Evolutionary conservation across 306 rosid species (phyloP).

Genomic region (peach (Prunus persica)): DNA sequence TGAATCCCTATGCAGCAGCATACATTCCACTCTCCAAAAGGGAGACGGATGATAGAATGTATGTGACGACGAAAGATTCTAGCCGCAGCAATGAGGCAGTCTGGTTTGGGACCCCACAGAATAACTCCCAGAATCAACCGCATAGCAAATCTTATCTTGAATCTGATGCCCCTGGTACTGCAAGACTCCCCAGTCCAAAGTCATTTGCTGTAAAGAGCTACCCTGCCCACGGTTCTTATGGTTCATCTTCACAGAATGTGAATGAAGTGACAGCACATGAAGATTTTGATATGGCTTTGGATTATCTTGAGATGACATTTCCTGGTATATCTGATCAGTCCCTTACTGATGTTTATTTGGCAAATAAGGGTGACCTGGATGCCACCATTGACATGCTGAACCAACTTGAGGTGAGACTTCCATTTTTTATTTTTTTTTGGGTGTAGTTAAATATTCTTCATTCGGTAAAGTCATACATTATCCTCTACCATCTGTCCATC

Average conservation of each 20-base stretch:
- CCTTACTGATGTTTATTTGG: constrained; percentile 62
- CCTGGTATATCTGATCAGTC: constrained; percentile 62
- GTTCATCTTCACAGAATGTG: constrained; percentile 36
- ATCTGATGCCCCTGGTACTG: constrained; percentile 13
- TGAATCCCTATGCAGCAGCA: constrained; percentile 80
- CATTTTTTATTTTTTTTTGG: not conserved
- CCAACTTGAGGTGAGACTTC: constrained; percentile 69
- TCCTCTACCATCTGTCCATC: not conserved
- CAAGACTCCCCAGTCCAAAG: constrained; percentile 21
- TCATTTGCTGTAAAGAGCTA: constrained; percentile 30
- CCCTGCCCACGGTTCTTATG: constrained; percentile 36
- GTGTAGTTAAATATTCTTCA: not conserved
- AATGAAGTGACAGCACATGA: constrained; percentile 39
- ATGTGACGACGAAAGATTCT: constrained; percentile 23
- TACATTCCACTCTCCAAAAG: constrained; percentile 71
- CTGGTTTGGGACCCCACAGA: constrained; percentile 41
- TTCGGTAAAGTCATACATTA: not conserved
- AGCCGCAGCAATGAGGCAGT: constrained; percentile 29
- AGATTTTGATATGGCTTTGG: constrained; percentile 61
- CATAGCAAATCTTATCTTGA: constrained; percentile 22
- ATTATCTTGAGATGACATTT: constrained; percentile 62
- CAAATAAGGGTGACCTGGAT: constrained; percentile 57
- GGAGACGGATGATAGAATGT: constrained; percentile 32
- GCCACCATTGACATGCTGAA: constrained; percentile 73
- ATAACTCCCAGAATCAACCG: constrained; percentile 18